Conservation (phyloP, 345 rosid species). For the Arabidopsis suecica region DNA sequence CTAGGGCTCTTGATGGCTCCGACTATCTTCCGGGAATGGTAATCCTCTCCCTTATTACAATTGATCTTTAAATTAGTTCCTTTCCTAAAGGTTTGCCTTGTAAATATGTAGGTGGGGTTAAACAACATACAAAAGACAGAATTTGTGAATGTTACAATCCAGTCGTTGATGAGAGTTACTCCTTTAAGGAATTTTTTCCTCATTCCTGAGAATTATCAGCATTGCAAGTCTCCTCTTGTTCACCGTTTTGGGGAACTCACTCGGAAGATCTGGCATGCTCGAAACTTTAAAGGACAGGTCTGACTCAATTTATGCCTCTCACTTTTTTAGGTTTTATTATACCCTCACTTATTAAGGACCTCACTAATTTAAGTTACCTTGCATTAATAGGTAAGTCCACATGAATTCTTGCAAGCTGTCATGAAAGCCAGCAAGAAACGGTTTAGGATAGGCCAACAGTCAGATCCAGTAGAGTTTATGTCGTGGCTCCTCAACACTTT, state of each 20-base stretch:
- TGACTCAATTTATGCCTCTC: constrained; percentile 26
- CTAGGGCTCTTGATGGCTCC: constrained; percentile 98
- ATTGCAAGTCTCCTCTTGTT: constrained; percentile 80
- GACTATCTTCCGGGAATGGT: constrained; percentile 99
- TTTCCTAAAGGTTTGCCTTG: constrained; percentile 8
- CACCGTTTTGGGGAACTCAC: constrained; percentile 95
- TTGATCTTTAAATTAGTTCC: constrained; percentile 1
- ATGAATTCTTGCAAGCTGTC: constrained; percentile 97
- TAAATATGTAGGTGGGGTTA: constrained; percentile 76
- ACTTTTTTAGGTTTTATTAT: background rate
- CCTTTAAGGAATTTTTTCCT: constrained; percentile 92
- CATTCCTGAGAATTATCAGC: constrained; percentile 87
- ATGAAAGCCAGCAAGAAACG: constrained; percentile 92
- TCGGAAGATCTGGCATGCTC: constrained; percentile 94
- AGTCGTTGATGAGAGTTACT: constrained; percentile 91
- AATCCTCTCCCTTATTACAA: background rate
- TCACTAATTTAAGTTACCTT: constrained; percentile 16
- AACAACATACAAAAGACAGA: constrained; percentile 95
- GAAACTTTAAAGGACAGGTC: constrained; percentile 99
- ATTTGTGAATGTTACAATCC: constrained; percentile 97
- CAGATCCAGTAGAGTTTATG: constrained; percentile 97
- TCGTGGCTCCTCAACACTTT: constrained; percentile 95
- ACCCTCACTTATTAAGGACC: constrained; percentile 3
- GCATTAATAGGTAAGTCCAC: constrained; percentile 88
- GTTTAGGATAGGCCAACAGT: constrained; percentile 87